Evolutionary conservation across 306 rosid genomes (phyloP).

Genomic region (Senna siamea): DNA sequence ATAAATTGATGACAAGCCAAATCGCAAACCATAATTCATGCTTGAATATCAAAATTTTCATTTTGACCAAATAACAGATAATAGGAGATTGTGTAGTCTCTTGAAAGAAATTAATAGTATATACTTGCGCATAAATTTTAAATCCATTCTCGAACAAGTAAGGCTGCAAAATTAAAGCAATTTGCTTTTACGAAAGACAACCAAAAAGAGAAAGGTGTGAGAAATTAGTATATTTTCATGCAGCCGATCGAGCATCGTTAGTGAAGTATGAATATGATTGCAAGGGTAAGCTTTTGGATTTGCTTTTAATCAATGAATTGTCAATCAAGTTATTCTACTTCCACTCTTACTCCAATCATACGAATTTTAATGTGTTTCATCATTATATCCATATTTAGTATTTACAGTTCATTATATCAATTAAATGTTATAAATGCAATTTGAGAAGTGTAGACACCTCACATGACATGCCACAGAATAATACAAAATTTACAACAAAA

Average conservation of each 20-base stretch:
- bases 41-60: not conserved
- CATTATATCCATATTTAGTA: not conserved
- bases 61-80: no score
- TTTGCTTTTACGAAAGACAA: slow-evolving; percentile 36
- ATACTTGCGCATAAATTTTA: not conserved
- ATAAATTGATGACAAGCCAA: not conserved
- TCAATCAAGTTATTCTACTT: not conserved
- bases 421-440: not conserved
- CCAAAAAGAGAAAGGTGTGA: slow-evolving; percentile 1
- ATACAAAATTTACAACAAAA: not conserved
- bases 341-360: not conserved
- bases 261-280: slow-evolving; percentile 32
- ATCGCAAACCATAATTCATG: not conserved
- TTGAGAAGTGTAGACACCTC: not conserved
- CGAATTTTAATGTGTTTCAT: not conserved
- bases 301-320: slow-evolving; percentile 23
- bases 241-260: slow-evolving; percentile 25
- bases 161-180: slow-evolving; percentile 22
- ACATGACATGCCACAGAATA: not conserved
- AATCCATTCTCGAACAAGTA: not conserved
- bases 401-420: not conserved
- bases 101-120: not conserved
- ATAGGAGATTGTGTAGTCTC: no score
- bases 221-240: slow-evolving; percentile 15
- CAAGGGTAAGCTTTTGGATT: slow-evolving; percentile 32